Conservation (phyloP, 2,329 filamentous ascomycete genomes). For the Pochonia chlamydosporia region DNA sequence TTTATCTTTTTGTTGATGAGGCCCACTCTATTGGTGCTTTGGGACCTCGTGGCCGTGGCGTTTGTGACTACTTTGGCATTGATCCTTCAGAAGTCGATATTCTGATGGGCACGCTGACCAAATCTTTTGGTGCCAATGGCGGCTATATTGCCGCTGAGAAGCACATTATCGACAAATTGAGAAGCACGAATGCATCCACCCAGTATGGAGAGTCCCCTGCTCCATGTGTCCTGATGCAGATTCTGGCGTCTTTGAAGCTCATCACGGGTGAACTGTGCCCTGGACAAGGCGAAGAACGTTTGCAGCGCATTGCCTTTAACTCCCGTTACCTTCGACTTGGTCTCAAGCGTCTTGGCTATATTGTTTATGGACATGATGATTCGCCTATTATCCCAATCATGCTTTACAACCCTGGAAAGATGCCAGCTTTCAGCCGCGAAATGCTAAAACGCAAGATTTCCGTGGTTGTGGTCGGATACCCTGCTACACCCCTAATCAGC, state of each 20-base stretch:
- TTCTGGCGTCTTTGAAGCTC: constrained; percentile 76
- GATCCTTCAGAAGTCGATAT: constrained; percentile 86
- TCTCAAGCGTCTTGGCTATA: constrained; percentile 92
- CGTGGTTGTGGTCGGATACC: constrained; percentile 94
- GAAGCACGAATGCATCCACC: constrained; percentile 77
- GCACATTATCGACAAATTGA: constrained; percentile 85
- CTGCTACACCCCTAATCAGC: constrained; percentile 89
- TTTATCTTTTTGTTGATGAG: constrained; percentile 91
- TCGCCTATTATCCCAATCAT: constrained; percentile 93
- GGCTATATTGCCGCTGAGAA: constrained; percentile 91
- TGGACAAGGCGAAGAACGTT: constrained; percentile 89
- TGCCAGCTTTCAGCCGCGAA: constrained; percentile 96
- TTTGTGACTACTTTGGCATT: constrained; percentile 95
- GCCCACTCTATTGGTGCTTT: constrained; percentile 93
- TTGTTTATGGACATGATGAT: constrained; percentile 95
- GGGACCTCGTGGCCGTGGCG: constrained; percentile 80
- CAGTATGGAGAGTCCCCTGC: constrained; percentile 83
- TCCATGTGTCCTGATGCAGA: constrained; percentile 86
- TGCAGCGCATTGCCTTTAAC: constrained; percentile 96
- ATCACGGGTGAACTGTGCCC: constrained; percentile 84
- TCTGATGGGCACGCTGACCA: constrained; percentile 96
- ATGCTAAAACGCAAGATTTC: constrained; percentile 98
- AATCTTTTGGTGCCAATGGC: constrained; percentile 97
- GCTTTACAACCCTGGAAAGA: constrained; percentile 98
- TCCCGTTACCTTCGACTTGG: constrained; percentile 96